Percentiles rank a stretch among this genome's conserved stretches.
These are phyloP conservation scores for Pestalotiopsis sp. DNA, from an alignment of 2,329 filamentous ascomycete genomes.

Conservation along the genomic window DNA sequence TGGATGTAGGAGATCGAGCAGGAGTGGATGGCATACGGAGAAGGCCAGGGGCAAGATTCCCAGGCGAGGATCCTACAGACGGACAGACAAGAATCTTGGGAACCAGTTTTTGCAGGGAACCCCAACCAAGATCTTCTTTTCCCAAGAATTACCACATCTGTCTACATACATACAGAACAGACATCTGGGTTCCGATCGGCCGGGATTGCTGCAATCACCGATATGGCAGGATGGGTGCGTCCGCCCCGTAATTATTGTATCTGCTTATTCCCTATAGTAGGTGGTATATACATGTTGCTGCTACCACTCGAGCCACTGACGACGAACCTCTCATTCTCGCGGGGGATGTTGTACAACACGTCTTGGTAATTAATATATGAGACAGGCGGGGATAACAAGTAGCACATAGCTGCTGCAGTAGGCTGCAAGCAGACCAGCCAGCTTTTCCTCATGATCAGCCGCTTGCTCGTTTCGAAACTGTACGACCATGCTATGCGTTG, in stretches of 20 bases:
- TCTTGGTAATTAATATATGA: background rate
- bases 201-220: background rate
- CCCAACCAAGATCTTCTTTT: background rate
- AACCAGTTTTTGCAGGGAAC: background rate
- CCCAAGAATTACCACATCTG: background rate
- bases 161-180: background rate
- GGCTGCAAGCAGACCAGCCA: background rate
- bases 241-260: no score
- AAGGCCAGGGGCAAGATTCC: background rate
- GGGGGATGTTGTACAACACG: background rate
- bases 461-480: background rate
- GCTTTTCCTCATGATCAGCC: background rate
- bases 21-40: background rate
- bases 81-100: no score
- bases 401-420: background rate
- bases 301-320: no score
- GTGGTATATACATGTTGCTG: no score
- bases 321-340: background rate
- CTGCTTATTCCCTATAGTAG: no score
- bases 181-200: constrained; percentile 3
- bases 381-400: background rate
- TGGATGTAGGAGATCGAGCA: background rate
- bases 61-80: background rate
- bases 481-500: background rate
- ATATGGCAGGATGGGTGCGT: background rate